A percentile compares a stretch with the other conserved stretches of the same genome.
These are phyloP conservation scores for Escallonia rubra DNA, from an alignment of 129 eudicot genomes.

Conservation along the genomic window DNA sequence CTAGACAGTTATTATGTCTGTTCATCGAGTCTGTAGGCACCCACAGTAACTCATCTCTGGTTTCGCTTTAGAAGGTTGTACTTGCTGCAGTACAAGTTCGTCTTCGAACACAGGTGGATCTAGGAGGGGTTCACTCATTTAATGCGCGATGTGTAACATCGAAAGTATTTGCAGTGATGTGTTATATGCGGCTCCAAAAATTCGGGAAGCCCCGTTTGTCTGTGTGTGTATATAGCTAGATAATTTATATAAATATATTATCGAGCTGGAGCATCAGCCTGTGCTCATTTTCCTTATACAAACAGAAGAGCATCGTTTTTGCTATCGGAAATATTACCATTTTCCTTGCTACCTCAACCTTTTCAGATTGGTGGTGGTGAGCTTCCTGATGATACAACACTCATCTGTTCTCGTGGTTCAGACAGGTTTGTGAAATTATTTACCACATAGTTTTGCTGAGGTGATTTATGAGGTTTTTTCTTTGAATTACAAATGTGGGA, in stretches of 20 bases:
- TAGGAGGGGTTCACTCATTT: too few species aligned
- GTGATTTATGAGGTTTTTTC: background rate
- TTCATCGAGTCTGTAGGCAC: too few species aligned
- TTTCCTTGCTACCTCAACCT: constrained; percentile 10
- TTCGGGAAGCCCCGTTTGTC: background rate
- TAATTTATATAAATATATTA: background rate
- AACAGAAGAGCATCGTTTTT: constrained; percentile 11
- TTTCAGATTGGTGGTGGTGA: constrained; percentile 93
- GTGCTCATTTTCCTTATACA: background rate
- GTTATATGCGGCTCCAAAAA: too few species aligned
- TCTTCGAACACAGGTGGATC: too few species aligned
- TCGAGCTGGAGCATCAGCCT: background rate
- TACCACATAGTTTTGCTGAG: background rate
- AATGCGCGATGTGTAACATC: too few species aligned
- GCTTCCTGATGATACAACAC: constrained; percentile 86
- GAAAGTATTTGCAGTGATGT: too few species aligned
- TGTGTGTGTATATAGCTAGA: background rate
- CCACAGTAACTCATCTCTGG: too few species aligned
- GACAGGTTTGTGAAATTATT: constrained; percentile 63
- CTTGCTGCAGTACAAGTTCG: too few species aligned
- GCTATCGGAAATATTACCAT: constrained; percentile 12
- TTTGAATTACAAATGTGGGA: background rate
- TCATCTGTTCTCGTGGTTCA: constrained; percentile 81
- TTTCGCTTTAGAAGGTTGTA: too few species aligned
- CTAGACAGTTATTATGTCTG: too few species aligned